Conservation (phyloP, 2,329 filamentous ascomycete genomes). For the Verticillium klebahnii region DNA sequence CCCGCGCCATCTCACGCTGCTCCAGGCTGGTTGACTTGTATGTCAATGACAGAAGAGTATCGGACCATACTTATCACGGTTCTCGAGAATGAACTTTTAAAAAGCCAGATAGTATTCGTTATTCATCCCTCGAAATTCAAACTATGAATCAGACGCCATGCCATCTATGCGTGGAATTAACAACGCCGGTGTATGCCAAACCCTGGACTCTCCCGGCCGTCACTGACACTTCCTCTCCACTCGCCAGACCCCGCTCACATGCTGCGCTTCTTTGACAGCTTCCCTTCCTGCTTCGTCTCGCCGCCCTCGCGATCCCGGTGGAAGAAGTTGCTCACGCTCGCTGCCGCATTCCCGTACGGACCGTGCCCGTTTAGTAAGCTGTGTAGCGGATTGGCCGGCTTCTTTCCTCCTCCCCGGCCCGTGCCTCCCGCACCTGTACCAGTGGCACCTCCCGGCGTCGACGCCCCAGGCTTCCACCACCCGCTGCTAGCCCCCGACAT, state of each 20-base stretch:
- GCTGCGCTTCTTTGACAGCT: constrained; percentile 44
- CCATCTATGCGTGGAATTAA: background rate
- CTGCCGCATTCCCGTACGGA: constrained; percentile 32
- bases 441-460: constrained; percentile 9
- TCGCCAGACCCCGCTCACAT: constrained; percentile 11
- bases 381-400: constrained; percentile 20
- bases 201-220: too few species aligned
- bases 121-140: background rate
- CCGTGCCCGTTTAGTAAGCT: constrained; percentile 18
- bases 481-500: constrained; percentile 10
- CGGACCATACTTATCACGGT: too few species aligned
- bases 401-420: constrained; percentile 13
- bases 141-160: background rate
- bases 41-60: too few species aligned
- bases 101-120: background rate
- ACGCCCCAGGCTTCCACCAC: constrained; percentile 22
- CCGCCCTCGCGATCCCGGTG: constrained; percentile 23
- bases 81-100: too few species aligned
- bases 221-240: too few species aligned
- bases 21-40: too few species aligned
- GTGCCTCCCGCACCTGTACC: constrained; percentile 1
- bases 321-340: constrained; percentile 42
- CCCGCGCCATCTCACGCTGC: too few species aligned
- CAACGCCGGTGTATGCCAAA: background rate
- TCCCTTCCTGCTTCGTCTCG: constrained; percentile 29